Percentiles rank a stretch among this genome's conserved stretches.
These are phyloP conservation scores for Microsporum ferrugineum DNA, from an alignment of 2,329 filamentous ascomycete genomes.

Conservation along the genomic window DNA sequence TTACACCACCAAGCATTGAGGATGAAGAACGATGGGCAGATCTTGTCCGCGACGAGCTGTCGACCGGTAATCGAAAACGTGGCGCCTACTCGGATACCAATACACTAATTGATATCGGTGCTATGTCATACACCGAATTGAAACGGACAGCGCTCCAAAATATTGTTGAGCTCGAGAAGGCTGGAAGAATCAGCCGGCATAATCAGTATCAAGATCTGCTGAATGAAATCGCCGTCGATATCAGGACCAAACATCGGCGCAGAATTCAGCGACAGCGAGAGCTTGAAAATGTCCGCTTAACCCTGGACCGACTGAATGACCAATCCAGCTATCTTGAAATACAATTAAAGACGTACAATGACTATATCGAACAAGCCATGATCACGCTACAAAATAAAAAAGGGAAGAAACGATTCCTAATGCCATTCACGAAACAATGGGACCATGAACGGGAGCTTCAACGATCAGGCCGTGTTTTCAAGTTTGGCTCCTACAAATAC, in stretches of 20 bases:
- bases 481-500: conserved; percentile 97
- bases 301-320: conserved; percentile 38
- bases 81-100: conserved; percentile 85
- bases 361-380: conserved; percentile 99
- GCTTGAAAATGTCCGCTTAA: conserved; percentile 51
- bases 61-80: conserved; percentile 53
- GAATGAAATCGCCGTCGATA: conserved; percentile 92
- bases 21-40: conserved; percentile 82
- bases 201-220: conserved; percentile 97
- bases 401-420: conserved; percentile 82
- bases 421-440: conserved; percentile 97
- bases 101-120: conserved; percentile 72
- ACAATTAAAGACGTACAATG: conserved; percentile 94
- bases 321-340: conserved; percentile 85
- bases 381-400: conserved; percentile 94
- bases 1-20: conserved; percentile 74
- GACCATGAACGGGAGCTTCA: conserved; percentile 96
- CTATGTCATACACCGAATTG: conserved; percentile 80
- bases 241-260: conserved; percentile 89
- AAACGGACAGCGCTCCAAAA: conserved; percentile 92
- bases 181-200: conserved; percentile 70
- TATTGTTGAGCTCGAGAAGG: conserved; percentile 75
- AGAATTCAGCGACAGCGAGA: conserved; percentile 86
- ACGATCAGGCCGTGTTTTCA: conserved; percentile 81
- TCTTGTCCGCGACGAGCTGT: conserved; percentile 71